Conservation (phyloP, 805 yeast genomes). For the Brettanomyces custersianus region DNA sequence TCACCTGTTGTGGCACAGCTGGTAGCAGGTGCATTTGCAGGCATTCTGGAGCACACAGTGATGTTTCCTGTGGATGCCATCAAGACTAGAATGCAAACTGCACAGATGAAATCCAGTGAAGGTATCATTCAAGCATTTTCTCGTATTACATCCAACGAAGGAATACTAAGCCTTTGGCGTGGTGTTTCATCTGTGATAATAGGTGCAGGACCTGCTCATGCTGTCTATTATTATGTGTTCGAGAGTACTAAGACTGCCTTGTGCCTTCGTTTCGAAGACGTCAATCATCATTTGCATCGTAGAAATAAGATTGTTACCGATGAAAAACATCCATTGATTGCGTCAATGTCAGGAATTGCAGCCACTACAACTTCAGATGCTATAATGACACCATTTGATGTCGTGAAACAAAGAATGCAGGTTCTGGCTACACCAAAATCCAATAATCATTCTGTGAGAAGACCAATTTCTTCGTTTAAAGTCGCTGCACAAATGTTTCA, state of each 20-base stretch:
- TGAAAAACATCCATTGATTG: conserved; percentile 71
- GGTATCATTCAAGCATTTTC: conserved; percentile 62
- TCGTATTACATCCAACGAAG: conserved; percentile 77
- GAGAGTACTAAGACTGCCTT: conserved; percentile 65
- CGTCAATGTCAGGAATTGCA: conserved; percentile 80
- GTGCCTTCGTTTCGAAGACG: conserved; percentile 15
- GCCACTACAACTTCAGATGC: conserved; percentile 95
- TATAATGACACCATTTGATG: conserved; percentile 95
- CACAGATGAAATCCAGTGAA: conserved; percentile 18
- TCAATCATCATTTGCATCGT: conserved; percentile 6
- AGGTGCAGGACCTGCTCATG: conserved; percentile 99
- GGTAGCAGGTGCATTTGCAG: conserved; percentile 96
- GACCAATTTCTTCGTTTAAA: conserved; percentile 11
- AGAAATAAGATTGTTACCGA: conserved; percentile 36
- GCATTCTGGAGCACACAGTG: conserved; percentile 95
- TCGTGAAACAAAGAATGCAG: conserved; percentile 93
- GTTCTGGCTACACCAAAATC: conserved; percentile 13
- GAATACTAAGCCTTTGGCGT: conserved; percentile 82
- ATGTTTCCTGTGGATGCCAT: conserved; percentile 97
- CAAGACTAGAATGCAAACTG: conserved; percentile 87
- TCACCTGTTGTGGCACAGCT: conserved; percentile 79
- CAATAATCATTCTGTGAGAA: conserved; percentile 4
- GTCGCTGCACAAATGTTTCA: conserved; percentile 38
- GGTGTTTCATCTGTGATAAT: conserved; percentile 86
- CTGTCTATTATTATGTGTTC: conserved; percentile 90